Conservation (phyloP, 2,329 filamentous ascomycete species). For the Mycosphaerella sp. region DNA sequence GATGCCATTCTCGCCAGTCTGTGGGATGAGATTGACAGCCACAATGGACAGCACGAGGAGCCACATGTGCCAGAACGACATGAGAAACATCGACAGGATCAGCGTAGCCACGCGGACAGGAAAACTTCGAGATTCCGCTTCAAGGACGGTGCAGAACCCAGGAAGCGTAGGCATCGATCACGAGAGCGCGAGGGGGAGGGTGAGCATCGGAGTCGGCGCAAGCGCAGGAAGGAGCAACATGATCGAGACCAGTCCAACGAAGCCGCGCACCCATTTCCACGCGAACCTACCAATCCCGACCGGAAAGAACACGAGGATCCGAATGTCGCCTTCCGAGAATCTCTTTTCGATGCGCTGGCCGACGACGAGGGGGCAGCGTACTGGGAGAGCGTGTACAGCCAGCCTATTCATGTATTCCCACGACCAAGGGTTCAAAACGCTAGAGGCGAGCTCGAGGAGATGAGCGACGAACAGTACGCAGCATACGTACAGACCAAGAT, state of each 20-base stretch:
- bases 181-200: conserved; percentile 2
- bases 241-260: conserved; percentile 8
- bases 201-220: conserved; percentile 11
- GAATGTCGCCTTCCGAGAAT: conserved; percentile 78
- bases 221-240: conserved; percentile 13
- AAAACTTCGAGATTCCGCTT: conserved; percentile 28
- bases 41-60: conserved; percentile 24
- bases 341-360: conserved; percentile 91
- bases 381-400: conserved; percentile 95
- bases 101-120: background rate
- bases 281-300: conserved; percentile 26
- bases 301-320: conserved; percentile 48
- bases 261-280: conserved; percentile 32
- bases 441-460: conserved; percentile 62
- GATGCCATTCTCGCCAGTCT: conserved; percentile 31
- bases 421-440: conserved; percentile 56
- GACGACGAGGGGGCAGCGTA: conserved; percentile 94
- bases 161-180: conserved; percentile 24
- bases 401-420: conserved; percentile 79
- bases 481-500: conserved; percentile 77
- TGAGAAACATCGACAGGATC: background rate
- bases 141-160: conserved; percentile 24
- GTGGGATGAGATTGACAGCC: conserved; percentile 32
- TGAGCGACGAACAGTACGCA: conserved; percentile 91
- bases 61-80: conserved; percentile 9